Conservation (phyloP, 2,329 filamentous ascomycete genomes). For the Fusarium sp. region DNA sequence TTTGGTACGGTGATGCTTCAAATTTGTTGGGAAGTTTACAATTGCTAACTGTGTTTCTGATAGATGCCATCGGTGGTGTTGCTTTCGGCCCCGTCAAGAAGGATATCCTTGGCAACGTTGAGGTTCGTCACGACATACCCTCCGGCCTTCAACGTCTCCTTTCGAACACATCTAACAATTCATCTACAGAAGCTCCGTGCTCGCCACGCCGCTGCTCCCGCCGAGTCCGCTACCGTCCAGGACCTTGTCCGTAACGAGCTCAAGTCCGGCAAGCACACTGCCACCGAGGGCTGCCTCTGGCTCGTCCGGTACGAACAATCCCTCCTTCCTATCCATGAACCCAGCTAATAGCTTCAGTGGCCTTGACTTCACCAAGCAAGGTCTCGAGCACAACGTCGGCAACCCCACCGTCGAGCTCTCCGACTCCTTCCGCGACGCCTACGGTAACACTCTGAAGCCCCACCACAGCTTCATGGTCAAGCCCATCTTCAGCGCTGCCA, state of each 20-base stretch:
- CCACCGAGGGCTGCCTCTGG: slow-evolving; percentile 92
- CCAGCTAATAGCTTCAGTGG: slow-evolving; percentile 65
- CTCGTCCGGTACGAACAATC: slow-evolving; percentile 74
- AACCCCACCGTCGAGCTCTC: slow-evolving; percentile 79
- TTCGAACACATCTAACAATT: slow-evolving; percentile 29
- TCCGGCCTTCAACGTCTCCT: too few species aligned
- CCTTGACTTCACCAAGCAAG: slow-evolving; percentile 92
- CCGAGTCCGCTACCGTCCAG: slow-evolving; percentile 86
- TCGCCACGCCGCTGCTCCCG: slow-evolving; percentile 80
- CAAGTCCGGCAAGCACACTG: slow-evolving; percentile 87
- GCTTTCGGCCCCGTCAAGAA: slow-evolving; percentile 92
- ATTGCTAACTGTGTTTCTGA: slow-evolving; percentile 18
- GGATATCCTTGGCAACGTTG: slow-evolving; percentile 92
- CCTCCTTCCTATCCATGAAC: neutral
- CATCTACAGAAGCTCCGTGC: slow-evolving; percentile 83
- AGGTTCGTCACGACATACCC: slow-evolving; percentile 63
- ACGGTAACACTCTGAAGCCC: slow-evolving; percentile 87
- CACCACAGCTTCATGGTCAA: slow-evolving; percentile 92
- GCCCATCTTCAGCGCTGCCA: slow-evolving; percentile 91
- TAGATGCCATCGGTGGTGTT: slow-evolving; percentile 73
- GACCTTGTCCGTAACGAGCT: slow-evolving; percentile 87
- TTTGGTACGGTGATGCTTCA: slow-evolving; percentile 71
- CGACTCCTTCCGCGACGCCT: slow-evolving; percentile 86
- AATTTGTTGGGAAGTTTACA: neutral
- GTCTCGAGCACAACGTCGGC: slow-evolving; percentile 80